These are phyloP conservation scores for Hypoxylon sp. DNA, from an alignment of 2,329 filamentous ascomycete species.

Conservation along the genomic window DNA sequence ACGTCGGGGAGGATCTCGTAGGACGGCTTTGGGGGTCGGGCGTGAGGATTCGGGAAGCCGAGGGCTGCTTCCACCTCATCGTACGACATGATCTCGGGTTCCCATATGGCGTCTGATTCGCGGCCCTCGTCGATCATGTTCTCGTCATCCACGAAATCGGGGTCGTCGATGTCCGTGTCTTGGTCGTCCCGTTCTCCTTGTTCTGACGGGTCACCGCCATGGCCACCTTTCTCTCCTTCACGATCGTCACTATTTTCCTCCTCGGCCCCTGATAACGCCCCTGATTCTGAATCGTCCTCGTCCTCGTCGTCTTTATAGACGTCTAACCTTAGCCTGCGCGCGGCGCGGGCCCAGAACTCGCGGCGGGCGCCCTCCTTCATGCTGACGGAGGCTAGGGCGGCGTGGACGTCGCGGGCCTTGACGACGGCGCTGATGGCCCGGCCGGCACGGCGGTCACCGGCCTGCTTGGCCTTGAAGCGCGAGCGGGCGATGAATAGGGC, in stretches of 20 bases:
- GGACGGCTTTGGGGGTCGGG: not conserved
- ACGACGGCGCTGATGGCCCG: constrained; percentile 47
- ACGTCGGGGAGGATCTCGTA: constrained; percentile 3
- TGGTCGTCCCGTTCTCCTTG: constrained; percentile 45
- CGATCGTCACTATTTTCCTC: no score
- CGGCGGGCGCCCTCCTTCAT: constrained; percentile 49
- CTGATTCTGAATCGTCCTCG: constrained; percentile 42
- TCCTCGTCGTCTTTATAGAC: constrained; percentile 52
- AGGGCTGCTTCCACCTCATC: constrained; percentile 55
- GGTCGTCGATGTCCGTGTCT: constrained; percentile 35
- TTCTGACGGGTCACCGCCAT: not conserved
- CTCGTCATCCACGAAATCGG: constrained; percentile 4
- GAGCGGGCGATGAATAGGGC: constrained; percentile 75
- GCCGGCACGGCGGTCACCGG: constrained; percentile 15
- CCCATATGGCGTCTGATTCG: constrained; percentile 15
- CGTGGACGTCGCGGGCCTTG: constrained; percentile 55
- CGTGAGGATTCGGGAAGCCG: constrained; percentile 26
- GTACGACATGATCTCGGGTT: constrained; percentile 49
- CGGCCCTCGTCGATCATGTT: constrained; percentile 14
- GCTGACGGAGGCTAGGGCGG: constrained; percentile 58
- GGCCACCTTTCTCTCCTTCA: not conserved
- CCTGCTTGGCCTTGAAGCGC: constrained; percentile 63
- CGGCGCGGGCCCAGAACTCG: constrained; percentile 57
- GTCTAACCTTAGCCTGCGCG: constrained; percentile 58
- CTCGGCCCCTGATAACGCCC: not conserved